These are phyloP conservation scores for Vitellaria paradoxa DNA, from an alignment of 179 eudicot species.

Conservation along the genomic window DNA sequence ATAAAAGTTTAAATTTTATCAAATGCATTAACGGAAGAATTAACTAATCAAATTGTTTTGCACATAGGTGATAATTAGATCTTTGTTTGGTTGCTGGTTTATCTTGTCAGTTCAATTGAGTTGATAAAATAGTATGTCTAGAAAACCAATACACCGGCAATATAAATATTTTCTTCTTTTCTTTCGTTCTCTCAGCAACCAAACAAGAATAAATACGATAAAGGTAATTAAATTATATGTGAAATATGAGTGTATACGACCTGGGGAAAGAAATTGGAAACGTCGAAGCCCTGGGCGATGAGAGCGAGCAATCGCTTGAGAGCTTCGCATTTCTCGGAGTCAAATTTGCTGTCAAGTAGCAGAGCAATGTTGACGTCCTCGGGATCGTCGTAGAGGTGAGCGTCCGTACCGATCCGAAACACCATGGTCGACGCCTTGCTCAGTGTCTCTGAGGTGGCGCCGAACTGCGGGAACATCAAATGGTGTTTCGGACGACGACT, in stretches of 20 bases:
- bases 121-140: neutral
- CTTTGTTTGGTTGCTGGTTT: neutral
- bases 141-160: neutral
- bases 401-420: constrained; percentile 98
- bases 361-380: constrained; percentile 87
- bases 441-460: constrained; percentile 74
- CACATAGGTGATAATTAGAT: neutral
- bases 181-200: constrained; percentile 5
- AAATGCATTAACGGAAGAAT: neutral
- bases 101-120: neutral
- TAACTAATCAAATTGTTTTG: neutral
- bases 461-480: constrained; percentile 75
- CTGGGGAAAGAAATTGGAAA: constrained; percentile 96
- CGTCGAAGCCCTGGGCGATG: constrained; percentile 96
- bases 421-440: constrained; percentile 93
- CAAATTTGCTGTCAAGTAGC: constrained; percentile 87
- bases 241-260: constrained; percentile 25
- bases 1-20: neutral
- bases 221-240: neutral
- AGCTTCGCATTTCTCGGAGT: constrained; percentile 91
- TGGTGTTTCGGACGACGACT: neutral
- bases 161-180: neutral
- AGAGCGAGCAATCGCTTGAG: constrained; percentile 96
- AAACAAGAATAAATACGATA: neutral
- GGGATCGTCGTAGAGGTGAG: constrained; percentile 98